These are phyloP conservation scores for Thalia dealbata DNA, from an alignment of 176 grass and related monocot species.

Conservation along the genomic window DNA sequence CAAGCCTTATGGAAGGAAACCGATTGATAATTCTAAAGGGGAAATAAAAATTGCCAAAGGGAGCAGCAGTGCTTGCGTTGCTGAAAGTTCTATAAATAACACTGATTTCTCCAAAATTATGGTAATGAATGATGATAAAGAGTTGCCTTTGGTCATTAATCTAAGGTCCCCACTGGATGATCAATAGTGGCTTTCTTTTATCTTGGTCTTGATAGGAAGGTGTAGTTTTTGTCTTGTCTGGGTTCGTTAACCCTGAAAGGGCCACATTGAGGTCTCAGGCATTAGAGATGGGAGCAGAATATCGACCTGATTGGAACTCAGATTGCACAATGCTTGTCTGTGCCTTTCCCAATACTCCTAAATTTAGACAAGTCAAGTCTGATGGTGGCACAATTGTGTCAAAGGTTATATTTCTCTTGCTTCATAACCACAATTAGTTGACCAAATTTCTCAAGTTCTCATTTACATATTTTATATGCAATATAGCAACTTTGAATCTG, in stretches of 20 bases:
- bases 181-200: constrained; percentile 2
- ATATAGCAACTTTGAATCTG: not conserved
- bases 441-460: not conserved
- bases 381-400: constrained; percentile 77
- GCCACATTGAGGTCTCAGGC: constrained; percentile 57
- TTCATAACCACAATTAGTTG: not conserved
- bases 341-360: constrained; percentile 76
- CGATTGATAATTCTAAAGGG: constrained; percentile 2
- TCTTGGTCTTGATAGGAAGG: constrained; percentile 43
- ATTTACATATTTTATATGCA: not conserved
- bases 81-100: constrained; percentile 16
- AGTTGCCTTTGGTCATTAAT: not conserved
- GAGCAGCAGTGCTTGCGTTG: constrained; percentile 10
- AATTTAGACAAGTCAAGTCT: constrained; percentile 66
- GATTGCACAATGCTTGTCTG: constrained; percentile 89
- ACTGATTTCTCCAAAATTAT: constrained; percentile 56
- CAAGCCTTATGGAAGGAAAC: constrained; percentile 44
- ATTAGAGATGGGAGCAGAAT: constrained; percentile 81
- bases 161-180: not conserved
- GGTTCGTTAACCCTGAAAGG: constrained; percentile 86
- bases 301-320: constrained; percentile 62
- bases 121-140: constrained; percentile 23
- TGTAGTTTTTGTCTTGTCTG: constrained; percentile 61
- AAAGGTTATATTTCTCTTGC: constrained; percentile 39
- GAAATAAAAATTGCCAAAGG: constrained; percentile 4